Evolutionary conservation across 177 flowering plant genomes (phyloP).

Genomic region (Telopea speciosissima): DNA sequence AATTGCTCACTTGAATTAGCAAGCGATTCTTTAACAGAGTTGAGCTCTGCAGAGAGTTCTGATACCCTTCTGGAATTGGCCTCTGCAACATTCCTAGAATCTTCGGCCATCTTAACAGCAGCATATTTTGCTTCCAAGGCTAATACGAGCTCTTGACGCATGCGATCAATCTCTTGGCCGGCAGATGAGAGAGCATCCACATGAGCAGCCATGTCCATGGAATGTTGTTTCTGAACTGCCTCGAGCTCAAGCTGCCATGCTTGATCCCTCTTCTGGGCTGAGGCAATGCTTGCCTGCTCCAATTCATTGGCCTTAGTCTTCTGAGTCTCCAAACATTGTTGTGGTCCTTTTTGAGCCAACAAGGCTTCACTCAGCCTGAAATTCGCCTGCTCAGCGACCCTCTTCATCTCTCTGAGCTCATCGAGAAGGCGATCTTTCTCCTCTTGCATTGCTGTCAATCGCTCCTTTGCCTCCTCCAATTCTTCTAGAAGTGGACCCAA

Average conservation of each 20-base stretch:
- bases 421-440: background rate
- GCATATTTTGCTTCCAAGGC: slow-evolving; percentile 14
- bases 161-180: slow-evolving; percentile 16
- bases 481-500: background rate
- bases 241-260: slow-evolving; percentile 35
- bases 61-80: slow-evolving; percentile 18
- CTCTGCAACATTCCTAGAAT: slow-evolving; percentile 13
- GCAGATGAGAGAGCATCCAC: slow-evolving; percentile 15
- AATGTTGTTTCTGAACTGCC: slow-evolving; percentile 25
- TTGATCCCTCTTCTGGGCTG: slow-evolving; percentile 28
- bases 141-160: slow-evolving; percentile 11
- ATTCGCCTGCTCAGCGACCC: background rate
- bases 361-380: background rate
- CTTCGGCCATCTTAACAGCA: slow-evolving; percentile 18
- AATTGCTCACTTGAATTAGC: slow-evolving; percentile 29
- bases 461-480: background rate
- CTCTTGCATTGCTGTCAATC: background rate
- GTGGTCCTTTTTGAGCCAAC: background rate
- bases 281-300: slow-evolving; percentile 23
- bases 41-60: slow-evolving; percentile 29
- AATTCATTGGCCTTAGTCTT: slow-evolving; percentile 14
- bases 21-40: slow-evolving; percentile 23
- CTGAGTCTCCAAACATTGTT: slow-evolving; percentile 11
- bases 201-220: slow-evolving; percentile 10
- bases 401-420: background rate